A percentile compares a stretch with the other conserved stretches of the same genome.
Evolutionary conservation across 2,329 filamentous ascomycete genomes (phyloP).

Genomic region (Microdochium bolleyi): DNA sequence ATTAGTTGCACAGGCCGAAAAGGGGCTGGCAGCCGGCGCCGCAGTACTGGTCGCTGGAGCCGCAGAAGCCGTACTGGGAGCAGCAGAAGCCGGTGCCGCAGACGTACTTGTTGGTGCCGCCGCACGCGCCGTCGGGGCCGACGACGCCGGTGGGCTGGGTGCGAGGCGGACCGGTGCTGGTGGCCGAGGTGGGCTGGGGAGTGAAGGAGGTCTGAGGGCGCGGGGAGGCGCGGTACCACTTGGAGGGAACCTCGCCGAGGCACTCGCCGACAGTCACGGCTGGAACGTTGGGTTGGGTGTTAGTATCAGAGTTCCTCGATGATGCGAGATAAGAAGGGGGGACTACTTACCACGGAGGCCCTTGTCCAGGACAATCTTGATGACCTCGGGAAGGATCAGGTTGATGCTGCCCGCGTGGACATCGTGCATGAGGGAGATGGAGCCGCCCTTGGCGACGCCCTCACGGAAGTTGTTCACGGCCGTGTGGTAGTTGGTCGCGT

Average conservation of each 20-base stretch:
- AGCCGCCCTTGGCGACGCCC: slow-evolving; percentile 33
- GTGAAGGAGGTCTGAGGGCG: no score
- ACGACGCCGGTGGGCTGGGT: no score
- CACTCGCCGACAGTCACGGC: slow-evolving; percentile 51
- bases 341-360: slow-evolving; percentile 19
- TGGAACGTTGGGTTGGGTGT: slow-evolving; percentile 9
- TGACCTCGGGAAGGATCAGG: slow-evolving; percentile 29
- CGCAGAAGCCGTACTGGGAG: slow-evolving; percentile 11
- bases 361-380: slow-evolving; percentile 26
- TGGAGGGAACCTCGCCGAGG: slow-evolving; percentile 39
- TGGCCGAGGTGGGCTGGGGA: no score
- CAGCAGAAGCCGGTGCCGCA: no score
- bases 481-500: slow-evolving; percentile 28
- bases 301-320: no score
- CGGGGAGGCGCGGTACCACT: slow-evolving; percentile 42
- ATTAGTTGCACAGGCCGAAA: slow-evolving; percentile 5
- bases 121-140: no score
- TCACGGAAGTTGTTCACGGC: slow-evolving; percentile 33
- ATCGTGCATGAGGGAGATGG: slow-evolving; percentile 36
- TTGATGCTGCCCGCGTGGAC: slow-evolving; percentile 24
- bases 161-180: no score
- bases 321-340: no score
- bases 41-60: slow-evolving; percentile 14
- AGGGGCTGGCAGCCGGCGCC: slow-evolving; percentile 11
- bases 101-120: no score